Evolutionary conservation across 129 eudicot species (phyloP).

Genomic region (Cynara cardunculus): DNA sequence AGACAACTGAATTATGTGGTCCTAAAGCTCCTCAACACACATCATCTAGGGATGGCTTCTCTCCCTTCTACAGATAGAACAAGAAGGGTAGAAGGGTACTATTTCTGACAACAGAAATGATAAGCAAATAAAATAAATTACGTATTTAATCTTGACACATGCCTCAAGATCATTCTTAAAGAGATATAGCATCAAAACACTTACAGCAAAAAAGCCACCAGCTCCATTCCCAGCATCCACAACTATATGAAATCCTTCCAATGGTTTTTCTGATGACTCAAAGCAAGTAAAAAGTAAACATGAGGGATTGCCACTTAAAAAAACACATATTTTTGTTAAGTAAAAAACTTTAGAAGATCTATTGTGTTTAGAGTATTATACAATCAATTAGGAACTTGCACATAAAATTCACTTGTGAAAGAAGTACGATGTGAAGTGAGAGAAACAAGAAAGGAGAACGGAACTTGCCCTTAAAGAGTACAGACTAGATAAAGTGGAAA

Average conservation of each 20-base stretch:
- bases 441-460: neutral
- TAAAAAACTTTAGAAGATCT: neutral
- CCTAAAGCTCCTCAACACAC: neutral
- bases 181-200: neutral
- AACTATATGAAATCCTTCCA: slow-evolving; percentile 93
- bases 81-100: neutral
- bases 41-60: neutral
- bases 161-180: neutral
- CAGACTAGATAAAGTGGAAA: neutral
- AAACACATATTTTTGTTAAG: neutral
- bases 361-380: neutral
- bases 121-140: neutral
- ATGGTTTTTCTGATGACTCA: slow-evolving; percentile 71
- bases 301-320: slow-evolving; percentile 2
- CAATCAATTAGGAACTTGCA: neutral
- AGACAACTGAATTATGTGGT: neutral
- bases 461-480: neutral
- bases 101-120: neutral
- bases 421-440: neutral
- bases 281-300: slow-evolving; percentile 21
- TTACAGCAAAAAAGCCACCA: slow-evolving; percentile 97
- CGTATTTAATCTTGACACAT: neutral
- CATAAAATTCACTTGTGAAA: neutral
- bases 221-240: slow-evolving; percentile 99
- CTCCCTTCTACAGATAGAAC: neutral